Base-by-base conservation (phyloP, 2,329 filamentous ascomycete species). In the Aspergillus sp. region DNA sequence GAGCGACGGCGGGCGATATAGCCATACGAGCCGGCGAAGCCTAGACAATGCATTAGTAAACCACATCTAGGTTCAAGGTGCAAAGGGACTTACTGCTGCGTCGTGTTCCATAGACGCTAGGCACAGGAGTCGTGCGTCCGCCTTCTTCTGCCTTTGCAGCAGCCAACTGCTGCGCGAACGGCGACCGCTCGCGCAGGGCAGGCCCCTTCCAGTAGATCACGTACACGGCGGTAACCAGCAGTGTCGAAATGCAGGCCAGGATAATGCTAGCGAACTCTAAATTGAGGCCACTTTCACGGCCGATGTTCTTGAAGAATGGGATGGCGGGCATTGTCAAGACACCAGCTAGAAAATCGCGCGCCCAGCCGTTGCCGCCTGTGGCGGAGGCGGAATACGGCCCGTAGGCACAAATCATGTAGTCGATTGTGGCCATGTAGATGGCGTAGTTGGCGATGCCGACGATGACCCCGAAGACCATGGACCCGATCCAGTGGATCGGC, bases 161-260 rank as follows among this genome's bases (percentile, higher is more conserved):
- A 5, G 70, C 70, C 2, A 82, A 60, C 24, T 68, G 68, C 56
- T 80, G 74, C 0, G 78, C 78, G 45, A 81, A 81, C 0, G 71
- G 69, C 6, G 76, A 80, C 3, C 68, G 58, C 30, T 68, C 66
- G 15, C 78, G 71, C n/a, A 82, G 66, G 0, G 40, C 38, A 0
- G 75, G 74, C 0, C 78, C 78, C 35, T 72, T 71, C 63, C 66
- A 75, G 61, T 81, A 81, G 38, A 81, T 76, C 26, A 74, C 60
- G 37, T 80, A 80, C 7, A 82, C 74, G 1, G 74, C 72, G 8
- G 68, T 42, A 8, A 79, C 75, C 1, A 82, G 66, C 0, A 77
- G 41, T 24, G 74, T 62, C 0, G 77, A 69, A 32, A 82, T 74
- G 43, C 62, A 68, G 48, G 72, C 54, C 49, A 81, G 68, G 28